Percentiles rank a stretch among this genome's conserved stretches.
phyloP scores from a whole-genome alignment of 2,329 filamentous ascomycete species.

The Fusarium sp. region DNA sequence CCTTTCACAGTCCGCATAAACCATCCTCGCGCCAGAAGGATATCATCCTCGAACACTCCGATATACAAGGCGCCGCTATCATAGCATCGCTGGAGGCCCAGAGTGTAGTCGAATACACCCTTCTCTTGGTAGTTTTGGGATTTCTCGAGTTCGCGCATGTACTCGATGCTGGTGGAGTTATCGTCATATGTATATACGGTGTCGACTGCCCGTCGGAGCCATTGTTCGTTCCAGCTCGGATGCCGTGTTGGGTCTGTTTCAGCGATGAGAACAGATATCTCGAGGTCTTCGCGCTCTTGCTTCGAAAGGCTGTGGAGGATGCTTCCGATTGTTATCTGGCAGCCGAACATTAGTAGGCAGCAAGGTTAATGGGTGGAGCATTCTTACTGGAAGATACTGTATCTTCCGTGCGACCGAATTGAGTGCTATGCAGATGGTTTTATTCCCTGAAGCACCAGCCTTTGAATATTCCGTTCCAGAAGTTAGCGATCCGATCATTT shows the following conservation, averaged over 20 bases:
- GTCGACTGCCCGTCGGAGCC: constrained; percentile 12
- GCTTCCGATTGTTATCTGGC: constrained; percentile 20
- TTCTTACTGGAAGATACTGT: constrained; percentile 18
- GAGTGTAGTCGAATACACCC: constrained; percentile 10
- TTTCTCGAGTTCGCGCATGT: background rate
- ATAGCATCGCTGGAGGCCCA: constrained; percentile 16
- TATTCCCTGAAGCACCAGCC: background rate
- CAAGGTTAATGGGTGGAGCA: accelerated
- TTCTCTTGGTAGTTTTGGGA: constrained; percentile 12
- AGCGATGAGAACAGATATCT: constrained; percentile 17
- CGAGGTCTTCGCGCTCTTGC: constrained; percentile 19
- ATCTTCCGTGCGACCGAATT: constrained; percentile 18
- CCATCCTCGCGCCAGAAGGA: constrained; percentile 16
- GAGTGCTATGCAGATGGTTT: constrained; percentile 14
- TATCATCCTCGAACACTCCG: constrained; percentile 21
- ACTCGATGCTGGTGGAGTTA: background rate
- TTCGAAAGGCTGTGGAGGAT: constrained; percentile 7
- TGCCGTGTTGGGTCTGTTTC: constrained; percentile 14
- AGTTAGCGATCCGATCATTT: background rate
- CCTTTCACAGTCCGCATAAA: background rate
- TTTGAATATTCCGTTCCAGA: background rate
- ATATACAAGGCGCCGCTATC: constrained; percentile 8
- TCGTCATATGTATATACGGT: constrained; percentile 13
- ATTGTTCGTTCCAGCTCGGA: constrained; percentile 15
- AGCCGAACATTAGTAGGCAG: background rate